Base-by-base conservation (phyloP, 2,329 filamentous ascomycete species). In the Fusarium penzigii region DNA sequence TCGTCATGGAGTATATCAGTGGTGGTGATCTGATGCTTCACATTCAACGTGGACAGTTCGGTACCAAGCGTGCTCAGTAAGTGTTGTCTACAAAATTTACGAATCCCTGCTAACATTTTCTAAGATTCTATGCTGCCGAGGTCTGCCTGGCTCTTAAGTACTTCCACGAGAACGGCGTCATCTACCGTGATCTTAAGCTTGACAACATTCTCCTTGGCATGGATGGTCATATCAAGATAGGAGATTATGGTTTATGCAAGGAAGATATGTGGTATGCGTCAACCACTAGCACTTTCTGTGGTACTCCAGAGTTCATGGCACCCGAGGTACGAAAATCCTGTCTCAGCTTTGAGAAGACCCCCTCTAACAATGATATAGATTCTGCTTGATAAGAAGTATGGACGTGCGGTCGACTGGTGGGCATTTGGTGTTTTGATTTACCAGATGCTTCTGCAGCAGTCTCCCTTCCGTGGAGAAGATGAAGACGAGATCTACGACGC, bases 191-290 rank as follows among this genome's bases (percentile, higher is more conserved):
- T 76, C 76, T 99, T 68, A 99, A 99, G 78, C 89, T 91, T 8
- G 84, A 87, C 73, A 87, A 99, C 71, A 99, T 99, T 68, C 82
- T 99, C 43, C 79, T 99, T 66, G 95, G 92, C 1, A 80, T 96
- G 42, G 94, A 99, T 68, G 94, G 94, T 25, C 94, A 99, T 72
- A 96, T 99, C 79, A 97, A 97, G 81, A 92, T 99, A 79, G 94
- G 84, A 48, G 94, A 99, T 81, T 99, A 96, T 71, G 94, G 94
- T 84, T 84, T 99, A 44, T 99, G 95, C 78, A 99, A 99, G 75
- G 94, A 99, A 70, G 92, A 99, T 65, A 99, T 99, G 94, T 99
- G 93, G 92, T 99, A 95, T 69, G 92, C 92, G 41, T 93, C 90
- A 50, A 97, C 90, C 3, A 99, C 94, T 0, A 93, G 92, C 75